Conservation (phyloP, 2,329 filamentous ascomycete genomes). For the Aspergillus oerlinghausenensis region DNA sequence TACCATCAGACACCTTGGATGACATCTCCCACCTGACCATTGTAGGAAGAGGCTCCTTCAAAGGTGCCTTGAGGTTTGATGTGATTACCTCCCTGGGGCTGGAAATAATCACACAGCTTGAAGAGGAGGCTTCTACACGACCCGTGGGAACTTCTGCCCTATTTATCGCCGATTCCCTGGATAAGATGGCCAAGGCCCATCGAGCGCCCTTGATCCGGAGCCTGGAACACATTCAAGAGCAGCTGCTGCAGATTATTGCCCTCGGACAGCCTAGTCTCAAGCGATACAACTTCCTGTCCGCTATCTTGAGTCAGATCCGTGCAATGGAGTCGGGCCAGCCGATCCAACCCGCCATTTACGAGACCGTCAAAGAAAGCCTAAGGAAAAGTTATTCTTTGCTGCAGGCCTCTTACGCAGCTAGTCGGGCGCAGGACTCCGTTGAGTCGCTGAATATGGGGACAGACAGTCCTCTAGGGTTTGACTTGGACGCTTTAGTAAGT, state of each 20-base stretch:
- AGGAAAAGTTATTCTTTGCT: constrained; percentile 3
- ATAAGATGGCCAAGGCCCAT: constrained; percentile 7
- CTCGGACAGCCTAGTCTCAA: constrained; percentile 16
- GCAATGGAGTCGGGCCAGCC: constrained; percentile 11
- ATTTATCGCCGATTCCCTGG: constrained; percentile 5
- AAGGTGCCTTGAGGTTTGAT: neutral
- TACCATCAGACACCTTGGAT: too few species aligned
- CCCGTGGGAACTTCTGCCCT: neutral
- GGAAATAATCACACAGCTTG: constrained; percentile 21
- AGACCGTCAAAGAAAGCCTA: constrained; percentile 5
- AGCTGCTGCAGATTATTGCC: constrained; percentile 17
- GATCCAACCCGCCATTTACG: constrained; percentile 10
- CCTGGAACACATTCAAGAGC: constrained; percentile 15
- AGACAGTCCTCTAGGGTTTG: neutral
- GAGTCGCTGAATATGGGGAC: neutral
- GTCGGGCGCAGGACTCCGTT: neutral
- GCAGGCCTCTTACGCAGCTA: too few species aligned
- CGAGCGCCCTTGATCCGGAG: constrained; percentile 14
- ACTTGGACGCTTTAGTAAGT: constrained; percentile 5
- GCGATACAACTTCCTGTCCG: constrained; percentile 12
- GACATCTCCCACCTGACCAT: too few species aligned
- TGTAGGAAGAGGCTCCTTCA: neutral
- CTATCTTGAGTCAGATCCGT: constrained; percentile 11
- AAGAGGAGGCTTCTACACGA: constrained; percentile 11
- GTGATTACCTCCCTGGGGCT: constrained; percentile 8